Base-by-base conservation (phyloP, 2,329 filamentous ascomycete genomes). In the Exserohilum turcica region DNA sequence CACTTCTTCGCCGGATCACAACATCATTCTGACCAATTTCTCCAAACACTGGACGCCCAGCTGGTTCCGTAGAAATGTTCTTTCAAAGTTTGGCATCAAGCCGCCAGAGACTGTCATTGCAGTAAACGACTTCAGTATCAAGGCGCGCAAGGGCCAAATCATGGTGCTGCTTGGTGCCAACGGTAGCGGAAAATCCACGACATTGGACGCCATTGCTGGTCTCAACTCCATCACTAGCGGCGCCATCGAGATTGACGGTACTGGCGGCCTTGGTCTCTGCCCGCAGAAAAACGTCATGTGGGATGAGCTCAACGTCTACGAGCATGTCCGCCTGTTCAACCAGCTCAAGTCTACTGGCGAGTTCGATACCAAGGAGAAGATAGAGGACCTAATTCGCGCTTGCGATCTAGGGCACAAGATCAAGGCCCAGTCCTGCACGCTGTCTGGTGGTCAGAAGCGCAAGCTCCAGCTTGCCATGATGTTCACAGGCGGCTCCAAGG, bases 201-300 rank as follows among this genome's bases (percentile, higher is more conserved):
- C 92, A 0, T 81, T 97, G 3, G 91, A 96, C 67, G 88, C 89
- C 5, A 92, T 97, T 59, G 89, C 91, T 9, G 92, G 92, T 3
- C 82, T 93, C 44, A 91, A 88, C 63, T 89, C 84, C 38, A 81
- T 93, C 18, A 91, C 90, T 0, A 85, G 83, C 52, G 92, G 92
- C 2, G 81, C 81, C 3, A 94, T 97, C 60, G 84, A 84, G 19
- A 87, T 96, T 39, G 87, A 92, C 60, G 87, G 87, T 0, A 87
- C 85, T 8, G 90, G 90, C 8, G 91, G 90, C 0, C 82, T 97
- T 16, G 92, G 92, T 12, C 86, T 96, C 36, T 93, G 91, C 51
- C 92, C 92, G 0, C 92, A 97, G 71, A 92, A 93, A 79, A 97
- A 97, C 64, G 92, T 97, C 5, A 82, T 97, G 28, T 97, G 92